Evolutionary conservation across 345 rosid genomes (phyloP).

Genomic region (Citrus inodora): DNA sequence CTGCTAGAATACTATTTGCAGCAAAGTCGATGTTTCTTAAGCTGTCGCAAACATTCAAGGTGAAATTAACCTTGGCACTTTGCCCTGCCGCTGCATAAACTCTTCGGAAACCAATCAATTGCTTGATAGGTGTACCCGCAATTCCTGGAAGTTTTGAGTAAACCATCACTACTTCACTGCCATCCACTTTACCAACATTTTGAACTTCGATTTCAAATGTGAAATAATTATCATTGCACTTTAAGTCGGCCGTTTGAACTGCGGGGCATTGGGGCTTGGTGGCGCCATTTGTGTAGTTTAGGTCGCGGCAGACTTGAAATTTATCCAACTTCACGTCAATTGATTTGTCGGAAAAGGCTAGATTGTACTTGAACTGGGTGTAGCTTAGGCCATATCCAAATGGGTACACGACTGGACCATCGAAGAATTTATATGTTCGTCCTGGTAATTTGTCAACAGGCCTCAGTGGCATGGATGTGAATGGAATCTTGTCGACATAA

Average conservation of each 20-base stretch:
- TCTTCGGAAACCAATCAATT: constrained; percentile 34
- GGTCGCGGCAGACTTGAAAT: constrained; percentile 22
- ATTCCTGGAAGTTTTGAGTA: constrained; percentile 38
- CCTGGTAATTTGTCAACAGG: constrained; percentile 38
- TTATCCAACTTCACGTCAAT: not conserved
- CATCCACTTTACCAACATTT: constrained; percentile 26
- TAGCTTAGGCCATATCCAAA: constrained; percentile 60
- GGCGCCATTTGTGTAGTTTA: not conserved
- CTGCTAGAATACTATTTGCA: constrained; percentile 14
- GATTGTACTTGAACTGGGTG: constrained; percentile 23
- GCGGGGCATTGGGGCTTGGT: constrained; percentile 20
- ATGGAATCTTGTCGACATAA: constrained; percentile 32
- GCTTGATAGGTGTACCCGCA: constrained; percentile 15
- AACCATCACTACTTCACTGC: constrained; percentile 27
- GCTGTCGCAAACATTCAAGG: constrained; percentile 28
- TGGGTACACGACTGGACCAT: constrained; percentile 43
- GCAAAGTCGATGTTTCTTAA: constrained; percentile 16
- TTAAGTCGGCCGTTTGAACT: not conserved
- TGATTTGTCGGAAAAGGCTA: not conserved
- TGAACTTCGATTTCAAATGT: constrained; percentile 12
- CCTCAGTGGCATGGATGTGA: constrained; percentile 51
- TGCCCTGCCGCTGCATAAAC: constrained; percentile 1
- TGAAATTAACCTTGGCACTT: not conserved
- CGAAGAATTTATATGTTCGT: constrained; percentile 51
- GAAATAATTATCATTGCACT: not conserved